Conservation (phyloP, 2,329 filamentous ascomycete genomes). For the Berkeleyomyces basicola region DNA sequence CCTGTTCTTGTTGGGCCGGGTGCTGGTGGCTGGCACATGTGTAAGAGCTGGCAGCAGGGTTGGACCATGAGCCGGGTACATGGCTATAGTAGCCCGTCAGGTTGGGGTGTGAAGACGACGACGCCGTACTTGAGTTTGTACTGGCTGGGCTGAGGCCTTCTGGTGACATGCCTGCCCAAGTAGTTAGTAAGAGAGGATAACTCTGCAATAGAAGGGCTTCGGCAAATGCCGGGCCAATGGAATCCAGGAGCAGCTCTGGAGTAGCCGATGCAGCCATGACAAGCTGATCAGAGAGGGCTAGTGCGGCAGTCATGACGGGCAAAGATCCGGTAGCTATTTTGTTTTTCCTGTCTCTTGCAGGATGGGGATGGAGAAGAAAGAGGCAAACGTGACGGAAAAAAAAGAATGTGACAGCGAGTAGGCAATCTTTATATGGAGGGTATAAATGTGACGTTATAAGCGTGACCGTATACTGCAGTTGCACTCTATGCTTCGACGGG, state of each 20-base stretch:
- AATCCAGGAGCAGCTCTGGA: not conserved
- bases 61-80: constrained; percentile 42
- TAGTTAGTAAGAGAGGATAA: constrained; percentile 6
- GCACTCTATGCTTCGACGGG: not conserved
- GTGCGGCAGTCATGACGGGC: not conserved
- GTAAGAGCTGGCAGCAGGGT: constrained; percentile 31
- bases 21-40: constrained; percentile 32
- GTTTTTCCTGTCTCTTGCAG: not conserved
- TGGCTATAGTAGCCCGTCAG: constrained; percentile 32
- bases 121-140: constrained; percentile 36
- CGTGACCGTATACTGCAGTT: not conserved
- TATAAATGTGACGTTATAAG: not conserved
- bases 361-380: not conserved
- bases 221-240: not conserved
- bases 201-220: not conserved
- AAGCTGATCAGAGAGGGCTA: not conserved
- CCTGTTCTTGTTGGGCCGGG: constrained; percentile 19
- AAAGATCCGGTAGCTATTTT: not conserved
- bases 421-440: not conserved
- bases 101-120: constrained; percentile 33
- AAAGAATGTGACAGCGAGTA: not conserved
- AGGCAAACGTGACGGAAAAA: not conserved
- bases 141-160: constrained; percentile 49
- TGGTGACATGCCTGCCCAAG: constrained; percentile 28
- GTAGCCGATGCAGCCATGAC: not conserved